These are phyloP conservation scores for Trichosporon ovoides DNA, from an alignment of 1,284 basidiomycete species.

Conservation along the genomic window DNA sequence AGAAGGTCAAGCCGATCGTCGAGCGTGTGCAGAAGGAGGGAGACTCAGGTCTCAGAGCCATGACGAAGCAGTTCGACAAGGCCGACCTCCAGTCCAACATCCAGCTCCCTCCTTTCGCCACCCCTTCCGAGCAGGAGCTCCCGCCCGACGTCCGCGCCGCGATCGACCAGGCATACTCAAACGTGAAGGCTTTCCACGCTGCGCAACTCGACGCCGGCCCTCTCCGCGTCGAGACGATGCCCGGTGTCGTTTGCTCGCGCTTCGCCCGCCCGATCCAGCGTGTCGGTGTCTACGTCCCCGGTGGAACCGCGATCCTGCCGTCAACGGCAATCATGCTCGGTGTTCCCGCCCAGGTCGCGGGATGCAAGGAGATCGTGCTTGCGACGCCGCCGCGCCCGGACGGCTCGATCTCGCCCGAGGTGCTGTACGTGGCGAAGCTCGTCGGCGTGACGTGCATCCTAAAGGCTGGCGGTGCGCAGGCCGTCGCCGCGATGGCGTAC, in stretches of 20 bases:
- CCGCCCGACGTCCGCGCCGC: slow-evolving; percentile 65
- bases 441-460: slow-evolving; percentile 82
- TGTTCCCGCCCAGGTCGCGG: slow-evolving; percentile 94
- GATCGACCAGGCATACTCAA: slow-evolving; percentile 87
- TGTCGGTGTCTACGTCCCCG: slow-evolving; percentile 95
- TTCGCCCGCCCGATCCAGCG: slow-evolving; percentile 90
- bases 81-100: slow-evolving; percentile 52
- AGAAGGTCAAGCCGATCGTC: slow-evolving; percentile 91
- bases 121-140: slow-evolving; percentile 54
- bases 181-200: slow-evolving; percentile 84
- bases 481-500: slow-evolving; percentile 94
- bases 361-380: slow-evolving; percentile 85
- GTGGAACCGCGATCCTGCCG: slow-evolving; percentile 92
- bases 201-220: slow-evolving; percentile 69
- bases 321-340: slow-evolving; percentile 98
- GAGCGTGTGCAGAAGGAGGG: slow-evolving; percentile 77
- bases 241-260: slow-evolving; percentile 88
- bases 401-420: slow-evolving; percentile 86
- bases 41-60: slow-evolving; percentile 78
- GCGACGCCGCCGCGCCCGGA: slow-evolving; percentile 91
- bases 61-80: slow-evolving; percentile 92
- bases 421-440: slow-evolving; percentile 86
- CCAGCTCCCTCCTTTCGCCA: slow-evolving; percentile 50
- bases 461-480: slow-evolving; percentile 94
- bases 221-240: slow-evolving; percentile 92